Evolutionary conservation across 306 rosid species (phyloP).

Genomic region (Sophora flavescens): DNA sequence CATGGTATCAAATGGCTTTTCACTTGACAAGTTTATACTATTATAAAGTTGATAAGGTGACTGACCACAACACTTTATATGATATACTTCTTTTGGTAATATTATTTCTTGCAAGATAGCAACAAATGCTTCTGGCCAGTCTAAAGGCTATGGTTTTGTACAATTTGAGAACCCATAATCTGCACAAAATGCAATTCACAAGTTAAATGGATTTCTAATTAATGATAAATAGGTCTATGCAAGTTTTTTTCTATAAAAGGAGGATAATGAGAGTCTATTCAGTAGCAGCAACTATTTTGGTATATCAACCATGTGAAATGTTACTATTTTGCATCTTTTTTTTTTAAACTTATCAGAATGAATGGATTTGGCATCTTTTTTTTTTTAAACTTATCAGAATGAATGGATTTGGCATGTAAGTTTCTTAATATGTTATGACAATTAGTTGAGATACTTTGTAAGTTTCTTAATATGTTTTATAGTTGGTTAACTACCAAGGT

Average conservation of each 20-base stretch:
- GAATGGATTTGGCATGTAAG: no score
- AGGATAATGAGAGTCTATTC: conserved; percentile 53
- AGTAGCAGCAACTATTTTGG: conserved; percentile 17
- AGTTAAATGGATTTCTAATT: conserved; percentile 57
- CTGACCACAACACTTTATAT: conserved; percentile 55
- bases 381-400: no score
- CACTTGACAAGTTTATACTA: conserved; percentile 74
- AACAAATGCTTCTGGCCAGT: conserved; percentile 42
- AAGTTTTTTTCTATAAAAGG: conserved; percentile 55
- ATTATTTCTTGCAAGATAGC: conserved; percentile 62
- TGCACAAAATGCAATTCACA: conserved; percentile 60
- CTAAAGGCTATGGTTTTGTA: conserved; percentile 64
- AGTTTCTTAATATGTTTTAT: no score
- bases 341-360: no score
- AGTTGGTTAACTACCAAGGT: no score
- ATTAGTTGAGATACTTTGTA: no score
- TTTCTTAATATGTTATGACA: no score
- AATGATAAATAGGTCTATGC: conserved; percentile 60
- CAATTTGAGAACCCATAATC: conserved; percentile 63
- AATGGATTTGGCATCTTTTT: no score
- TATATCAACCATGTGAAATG: no score
- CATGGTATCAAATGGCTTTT: conserved; percentile 57
- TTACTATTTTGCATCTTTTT: no score
- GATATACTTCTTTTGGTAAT: conserved; percentile 62
- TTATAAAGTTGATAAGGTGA: conserved; percentile 67